Percentiles rank a stretch among this genome's conserved stretches.
Evolutionary conservation across 495 filamentous ascomycete genomes (phyloP).

Genomic region (Aspergillus kassunensis): DNA sequence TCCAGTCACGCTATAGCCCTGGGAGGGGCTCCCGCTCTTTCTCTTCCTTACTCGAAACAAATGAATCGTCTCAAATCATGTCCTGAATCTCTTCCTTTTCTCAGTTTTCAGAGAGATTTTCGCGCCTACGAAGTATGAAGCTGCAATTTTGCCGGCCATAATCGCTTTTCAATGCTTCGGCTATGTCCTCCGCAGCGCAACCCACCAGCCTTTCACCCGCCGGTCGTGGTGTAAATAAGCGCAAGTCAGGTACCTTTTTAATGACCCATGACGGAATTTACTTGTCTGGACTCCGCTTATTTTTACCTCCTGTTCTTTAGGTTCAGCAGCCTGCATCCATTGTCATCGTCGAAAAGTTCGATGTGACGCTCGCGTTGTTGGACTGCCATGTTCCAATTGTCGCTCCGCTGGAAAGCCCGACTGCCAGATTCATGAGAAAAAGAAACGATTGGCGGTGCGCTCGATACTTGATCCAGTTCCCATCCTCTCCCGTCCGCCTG

Average conservation of each 20-base stretch:
- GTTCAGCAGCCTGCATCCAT: conserved; percentile 43
- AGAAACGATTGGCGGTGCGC: conserved; percentile 42
- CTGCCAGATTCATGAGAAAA: conserved; percentile 48
- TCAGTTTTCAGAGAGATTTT: background rate
- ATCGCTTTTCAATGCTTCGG: conserved; percentile 23
- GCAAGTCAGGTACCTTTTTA: conserved; percentile 24
- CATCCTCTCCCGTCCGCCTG: conserved; percentile 43
- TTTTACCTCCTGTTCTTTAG: conserved; percentile 16
- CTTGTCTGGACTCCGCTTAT: background rate
- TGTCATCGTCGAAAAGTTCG: conserved; percentile 49
- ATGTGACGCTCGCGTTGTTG: conserved; percentile 45
- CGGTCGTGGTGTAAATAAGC: conserved; percentile 28
- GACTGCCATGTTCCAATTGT: conserved; percentile 45
- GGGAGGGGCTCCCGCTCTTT: background rate
- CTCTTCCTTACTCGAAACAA: background rate
- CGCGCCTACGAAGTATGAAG: conserved; percentile 12
- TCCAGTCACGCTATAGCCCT: too few species aligned
- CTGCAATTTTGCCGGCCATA: conserved; percentile 17
- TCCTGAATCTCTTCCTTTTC: background rate
- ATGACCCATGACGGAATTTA: background rate
- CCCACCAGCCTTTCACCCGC: conserved; percentile 16
- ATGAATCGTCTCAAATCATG: conserved; percentile 8
- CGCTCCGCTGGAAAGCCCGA: conserved; percentile 43
- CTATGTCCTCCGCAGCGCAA: conserved; percentile 28
- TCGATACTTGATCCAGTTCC: conserved; percentile 47